Percentiles rank a stretch among this genome's conserved stretches.
phyloP scores from a whole-genome alignment of 192 early-diverging fungal genomes.

The Backusella liffmaniae region DNA sequence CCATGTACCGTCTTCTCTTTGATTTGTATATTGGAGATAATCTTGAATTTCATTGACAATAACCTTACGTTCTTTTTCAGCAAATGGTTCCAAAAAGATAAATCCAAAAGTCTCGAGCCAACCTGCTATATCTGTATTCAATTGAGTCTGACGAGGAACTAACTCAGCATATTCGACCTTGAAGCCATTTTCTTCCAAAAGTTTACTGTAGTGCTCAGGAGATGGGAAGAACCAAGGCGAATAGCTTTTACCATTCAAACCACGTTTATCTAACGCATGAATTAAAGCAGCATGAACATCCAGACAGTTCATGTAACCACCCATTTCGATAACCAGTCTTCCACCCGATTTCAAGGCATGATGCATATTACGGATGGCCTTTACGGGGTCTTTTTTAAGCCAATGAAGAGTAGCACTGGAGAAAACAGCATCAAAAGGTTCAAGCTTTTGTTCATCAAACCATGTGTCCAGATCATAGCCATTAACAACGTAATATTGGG shows the following conservation, averaged over 20 bases:
- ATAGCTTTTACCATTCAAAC: conserved; percentile 32
- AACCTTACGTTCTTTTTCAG: conserved; percentile 19
- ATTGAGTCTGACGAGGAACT: conserved; percentile 52
- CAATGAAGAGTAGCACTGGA: conserved; percentile 73
- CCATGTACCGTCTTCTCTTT: conserved; percentile 36
- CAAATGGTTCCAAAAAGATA: conserved; percentile 52
- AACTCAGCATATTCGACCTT: conserved; percentile 41
- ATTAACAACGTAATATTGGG: conserved; percentile 48
- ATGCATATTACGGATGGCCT: conserved; percentile 58
- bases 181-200: conserved; percentile 56
- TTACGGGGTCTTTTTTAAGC: conserved; percentile 60
- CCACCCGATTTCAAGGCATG: conserved; percentile 54
- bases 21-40: conserved; percentile 18
- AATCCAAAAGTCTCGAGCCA: conserved; percentile 71
- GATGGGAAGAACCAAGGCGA: conserved; percentile 53
- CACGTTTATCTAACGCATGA: conserved; percentile 44
- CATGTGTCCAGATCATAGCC: conserved; percentile 47
- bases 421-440: conserved; percentile 68
- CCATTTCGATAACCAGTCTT: conserved; percentile 59
- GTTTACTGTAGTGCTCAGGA: conserved; percentile 39
- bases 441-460: conserved; percentile 33
- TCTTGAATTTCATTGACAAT: conserved; percentile 32
- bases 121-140: conserved; percentile 56
- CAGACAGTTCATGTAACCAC: conserved; percentile 47
- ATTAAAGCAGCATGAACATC: conserved; percentile 37